phyloP scores from a whole-genome alignment of 768 basidiomycete genomes.

The Hydnomerulius pinastri region DNA sequence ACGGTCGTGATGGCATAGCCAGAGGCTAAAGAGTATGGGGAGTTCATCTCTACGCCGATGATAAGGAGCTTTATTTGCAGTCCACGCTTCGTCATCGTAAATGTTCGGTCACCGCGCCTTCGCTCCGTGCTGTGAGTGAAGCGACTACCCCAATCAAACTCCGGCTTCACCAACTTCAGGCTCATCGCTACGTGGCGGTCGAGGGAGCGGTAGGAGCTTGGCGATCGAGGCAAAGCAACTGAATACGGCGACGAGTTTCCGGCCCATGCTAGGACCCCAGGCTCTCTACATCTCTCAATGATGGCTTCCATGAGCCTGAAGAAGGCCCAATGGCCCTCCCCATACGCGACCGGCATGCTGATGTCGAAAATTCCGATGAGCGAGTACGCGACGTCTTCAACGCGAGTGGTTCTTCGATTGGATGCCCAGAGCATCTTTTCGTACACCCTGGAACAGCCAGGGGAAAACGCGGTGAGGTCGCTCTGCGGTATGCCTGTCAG shows the following conservation, averaged over 20 bases:
- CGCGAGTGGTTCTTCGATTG: conserved; percentile 21
- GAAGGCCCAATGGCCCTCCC: conserved; percentile 25
- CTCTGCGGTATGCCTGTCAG: conserved; percentile 16
- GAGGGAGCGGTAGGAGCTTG: not conserved
- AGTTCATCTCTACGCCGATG: not conserved
- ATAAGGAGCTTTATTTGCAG: not conserved
- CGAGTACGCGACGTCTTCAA: conserved; percentile 27
- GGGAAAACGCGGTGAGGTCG: conserved; percentile 12
- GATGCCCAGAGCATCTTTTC: conserved; percentile 28
- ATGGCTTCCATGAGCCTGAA: conserved; percentile 14
- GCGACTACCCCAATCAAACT: not conserved
- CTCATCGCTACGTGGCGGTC: not conserved
- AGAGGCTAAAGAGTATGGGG: not conserved
- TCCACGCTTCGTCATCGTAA: conserved; percentile 1
- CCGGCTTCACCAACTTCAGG: not conserved
- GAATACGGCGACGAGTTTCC: not conserved
- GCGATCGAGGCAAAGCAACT: not conserved
- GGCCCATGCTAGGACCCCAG: not conserved
- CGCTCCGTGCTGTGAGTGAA: not conserved
- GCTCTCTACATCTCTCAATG: not conserved
- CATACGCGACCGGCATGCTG: conserved; percentile 24
- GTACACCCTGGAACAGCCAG: conserved; percentile 11
- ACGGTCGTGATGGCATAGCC: not conserved
- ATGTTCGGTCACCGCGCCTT: not conserved
- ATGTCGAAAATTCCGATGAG: conserved; percentile 26